Evolutionary conservation across 306 rosid genomes (phyloP).

Genomic region (Rosa persica): DNA sequence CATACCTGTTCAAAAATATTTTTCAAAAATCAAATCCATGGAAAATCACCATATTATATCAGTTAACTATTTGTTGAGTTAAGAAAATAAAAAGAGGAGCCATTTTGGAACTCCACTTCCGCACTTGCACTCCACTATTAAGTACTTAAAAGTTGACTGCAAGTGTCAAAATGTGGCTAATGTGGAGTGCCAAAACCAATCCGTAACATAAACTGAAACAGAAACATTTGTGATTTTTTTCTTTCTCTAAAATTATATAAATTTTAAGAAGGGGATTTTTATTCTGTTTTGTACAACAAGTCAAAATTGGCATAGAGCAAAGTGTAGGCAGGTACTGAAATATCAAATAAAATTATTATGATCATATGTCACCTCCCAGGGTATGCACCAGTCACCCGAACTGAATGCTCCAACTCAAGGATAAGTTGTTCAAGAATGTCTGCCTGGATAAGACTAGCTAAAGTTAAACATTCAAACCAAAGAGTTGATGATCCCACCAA

Average conservation of each 20-base stretch:
- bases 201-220: not conserved
- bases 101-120: not conserved
- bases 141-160: not conserved
- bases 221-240: not conserved
- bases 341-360: not conserved
- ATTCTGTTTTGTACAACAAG: not conserved
- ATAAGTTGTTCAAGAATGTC: conserved; percentile 90
- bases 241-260: not conserved
- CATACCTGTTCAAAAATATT: not conserved
- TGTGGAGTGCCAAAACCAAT: not conserved
- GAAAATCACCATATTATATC: not conserved
- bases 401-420: conserved; percentile 73
- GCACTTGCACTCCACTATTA: not conserved
- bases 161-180: too few species aligned
- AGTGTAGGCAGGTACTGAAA: conserved; percentile 12
- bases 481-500: conserved; percentile 10
- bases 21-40: not conserved
- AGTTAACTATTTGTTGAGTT: not conserved
- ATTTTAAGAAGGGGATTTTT: not conserved
- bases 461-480: conserved; percentile 20
- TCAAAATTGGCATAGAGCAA: not conserved
- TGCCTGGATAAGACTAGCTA: conserved; percentile 55
- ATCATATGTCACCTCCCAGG: conserved; percentile 67
- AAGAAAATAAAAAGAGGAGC: not conserved
- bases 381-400: conserved; percentile 54